Evolutionary conservation across 495 filamentous ascomycete species (phyloP).

Genomic region (Pseudotulostoma volvatum): DNA sequence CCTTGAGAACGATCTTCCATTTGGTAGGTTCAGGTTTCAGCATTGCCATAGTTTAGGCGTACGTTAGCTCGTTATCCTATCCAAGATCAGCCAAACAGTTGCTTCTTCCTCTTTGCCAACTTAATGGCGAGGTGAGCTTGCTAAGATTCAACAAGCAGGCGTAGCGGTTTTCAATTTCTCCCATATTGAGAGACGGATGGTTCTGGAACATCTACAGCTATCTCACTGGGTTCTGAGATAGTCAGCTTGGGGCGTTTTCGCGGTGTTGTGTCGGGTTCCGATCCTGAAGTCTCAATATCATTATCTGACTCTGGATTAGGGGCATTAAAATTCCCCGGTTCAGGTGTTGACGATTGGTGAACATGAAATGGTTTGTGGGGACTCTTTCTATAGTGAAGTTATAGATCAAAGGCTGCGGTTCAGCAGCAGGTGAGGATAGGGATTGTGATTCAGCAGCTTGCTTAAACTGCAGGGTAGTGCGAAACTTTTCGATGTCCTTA

Average conservation of each 20-base stretch:
- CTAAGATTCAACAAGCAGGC: background rate
- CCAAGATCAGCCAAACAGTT: background rate
- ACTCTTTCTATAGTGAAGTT: too few relatives aligned
- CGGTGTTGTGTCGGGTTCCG: background rate
- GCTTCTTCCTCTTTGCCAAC: too few relatives aligned
- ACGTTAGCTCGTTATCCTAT: background rate
- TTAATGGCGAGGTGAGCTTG: too few relatives aligned
- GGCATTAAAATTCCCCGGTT: background rate
- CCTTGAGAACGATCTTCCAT: background rate
- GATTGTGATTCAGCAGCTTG: background rate
- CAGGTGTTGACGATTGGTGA: too few relatives aligned
- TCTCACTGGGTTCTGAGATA: too few relatives aligned
- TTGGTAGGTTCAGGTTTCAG: background rate
- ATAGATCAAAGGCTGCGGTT: too few relatives aligned
- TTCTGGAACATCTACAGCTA: too few relatives aligned
- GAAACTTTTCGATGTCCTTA: background rate
- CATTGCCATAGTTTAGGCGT: background rate
- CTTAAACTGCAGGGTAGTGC: background rate
- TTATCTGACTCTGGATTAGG: background rate
- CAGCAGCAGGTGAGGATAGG: background rate
- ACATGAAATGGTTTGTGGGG: too few relatives aligned
- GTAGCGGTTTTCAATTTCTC: background rate
- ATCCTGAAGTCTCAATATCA: background rate
- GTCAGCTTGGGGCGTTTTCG: background rate
- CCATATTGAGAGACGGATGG: background rate